Percentiles rank a stretch among this genome's conserved stretches.
phyloP scores from a whole-genome alignment of 371 early-diverging fungal genomes.

The Umbelopsis sp. region DNA sequence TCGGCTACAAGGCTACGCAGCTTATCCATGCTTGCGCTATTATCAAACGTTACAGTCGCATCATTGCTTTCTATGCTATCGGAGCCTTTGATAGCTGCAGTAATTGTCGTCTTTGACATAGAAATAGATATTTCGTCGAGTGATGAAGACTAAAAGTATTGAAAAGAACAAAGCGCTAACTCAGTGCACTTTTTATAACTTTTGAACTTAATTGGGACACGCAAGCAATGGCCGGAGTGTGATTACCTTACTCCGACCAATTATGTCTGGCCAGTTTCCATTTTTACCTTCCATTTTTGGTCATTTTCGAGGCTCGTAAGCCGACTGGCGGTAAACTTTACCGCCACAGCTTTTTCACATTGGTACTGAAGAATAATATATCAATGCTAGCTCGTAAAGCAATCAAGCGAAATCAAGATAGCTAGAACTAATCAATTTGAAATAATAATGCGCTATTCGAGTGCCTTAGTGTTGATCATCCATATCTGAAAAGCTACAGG shows the following conservation, averaged over 20 bases:
- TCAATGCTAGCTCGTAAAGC: no score
- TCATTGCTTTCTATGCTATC: constrained; percentile 32
- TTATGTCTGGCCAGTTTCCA: no score
- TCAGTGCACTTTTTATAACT: no score
- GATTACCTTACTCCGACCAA: no score
- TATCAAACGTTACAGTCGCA: constrained; percentile 31
- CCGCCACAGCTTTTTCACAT: background rate
- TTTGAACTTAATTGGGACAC: no score
- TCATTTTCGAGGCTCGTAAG: background rate
- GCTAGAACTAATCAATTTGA: no score
- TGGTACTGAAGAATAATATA: no score
- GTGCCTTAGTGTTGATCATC: no score
- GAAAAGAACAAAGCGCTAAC: background rate
- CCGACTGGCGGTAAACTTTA: background rate
- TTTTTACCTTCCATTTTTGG: background rate
- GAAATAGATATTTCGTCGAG: background rate
- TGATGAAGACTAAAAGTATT: background rate
- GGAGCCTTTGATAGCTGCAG: constrained; percentile 29
- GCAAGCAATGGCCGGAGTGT: no score
- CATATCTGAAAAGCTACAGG: no score
- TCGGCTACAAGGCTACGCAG: constrained; percentile 37
- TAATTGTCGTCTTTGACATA: constrained; percentile 30
- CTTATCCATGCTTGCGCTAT: constrained; percentile 31
- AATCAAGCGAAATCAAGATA: no score
- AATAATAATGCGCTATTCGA: no score